phyloP scores from a whole-genome alignment of 495 filamentous ascomycete species.

The Venustampulla echinocandica region DNA sequence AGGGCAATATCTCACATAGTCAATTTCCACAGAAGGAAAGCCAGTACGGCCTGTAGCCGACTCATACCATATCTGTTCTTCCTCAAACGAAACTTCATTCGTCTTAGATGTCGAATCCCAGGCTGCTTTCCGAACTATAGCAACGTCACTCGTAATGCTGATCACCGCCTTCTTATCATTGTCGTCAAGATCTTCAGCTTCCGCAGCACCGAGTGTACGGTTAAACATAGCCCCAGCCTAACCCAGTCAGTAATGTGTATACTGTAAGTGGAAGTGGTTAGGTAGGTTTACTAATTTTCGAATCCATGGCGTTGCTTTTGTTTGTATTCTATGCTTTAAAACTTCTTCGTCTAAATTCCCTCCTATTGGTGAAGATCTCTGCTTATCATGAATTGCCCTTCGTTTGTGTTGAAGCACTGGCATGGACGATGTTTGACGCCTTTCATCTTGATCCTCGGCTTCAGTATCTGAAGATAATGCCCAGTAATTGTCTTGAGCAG shows the following conservation, averaged over 20 bases:
- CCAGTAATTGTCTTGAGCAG: no score
- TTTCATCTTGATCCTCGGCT: no score
- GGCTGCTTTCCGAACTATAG: background rate
- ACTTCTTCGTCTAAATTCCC: background rate
- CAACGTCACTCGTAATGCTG: background rate
- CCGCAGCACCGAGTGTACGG: background rate
- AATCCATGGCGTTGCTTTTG: conserved; percentile 1
- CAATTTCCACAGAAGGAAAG: no score
- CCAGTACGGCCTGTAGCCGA: no score
- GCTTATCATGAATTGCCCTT: background rate
- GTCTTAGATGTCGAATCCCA: no score
- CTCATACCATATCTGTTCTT: no score
- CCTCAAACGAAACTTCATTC: no score
- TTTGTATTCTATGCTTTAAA: conserved; percentile 5
- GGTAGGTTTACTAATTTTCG: background rate
- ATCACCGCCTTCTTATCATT: background rate
- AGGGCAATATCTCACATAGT: no score
- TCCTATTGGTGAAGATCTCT: background rate
- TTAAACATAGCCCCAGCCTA: background rate
- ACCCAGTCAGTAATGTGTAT: background rate
- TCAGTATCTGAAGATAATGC: no score
- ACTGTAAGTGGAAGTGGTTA: background rate
- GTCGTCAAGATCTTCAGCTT: background rate
- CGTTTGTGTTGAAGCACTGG: background rate
- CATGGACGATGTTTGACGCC: no score